Evolutionary conservation across 2,329 filamentous ascomycete species (phyloP), one percentile per base, ranked within the genome.

Genomic region (Ophiognomonia clavigignenti-juglandacearum): DNA sequence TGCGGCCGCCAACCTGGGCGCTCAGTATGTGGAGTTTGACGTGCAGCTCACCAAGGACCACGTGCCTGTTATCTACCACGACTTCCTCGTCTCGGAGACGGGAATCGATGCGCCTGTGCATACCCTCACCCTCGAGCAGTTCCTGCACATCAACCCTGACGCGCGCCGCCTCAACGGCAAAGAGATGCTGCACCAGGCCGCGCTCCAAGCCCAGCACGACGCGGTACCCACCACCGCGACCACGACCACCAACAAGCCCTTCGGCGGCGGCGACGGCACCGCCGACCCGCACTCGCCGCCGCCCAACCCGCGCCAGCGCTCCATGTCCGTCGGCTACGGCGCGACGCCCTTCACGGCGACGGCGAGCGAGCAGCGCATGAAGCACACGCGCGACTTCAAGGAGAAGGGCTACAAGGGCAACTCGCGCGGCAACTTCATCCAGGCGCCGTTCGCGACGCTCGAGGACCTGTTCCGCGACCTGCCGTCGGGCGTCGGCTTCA

Each of bases 21-120:
- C 82, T 3, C 78, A 84, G 47, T 85, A 85, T 56, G 81, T 86
- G 39, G 81, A 85, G 57, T 84, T 86, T 59, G 93, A 98, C 62
- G 93, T 98, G 1, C 93, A 98, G 63, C 73, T 98, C 32, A 98
- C 93, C n/a, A 98, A 98, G 61, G 93, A 98, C 62, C 90, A 95
- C 59, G 90, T 98, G 2, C 93, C 93, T 0, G 92, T 98, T 54
- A 96, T 98, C 59, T 98, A 98, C 62, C 93, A 98, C 62, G 93
- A 98, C 65, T 98, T 98, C 61, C 75, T 97, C 13, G 93, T 98
- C 63, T 96, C 90, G 61, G 93, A 98, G 68, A 97, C 93, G 0
- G 93, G 95, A 9, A 93, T 96, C 45, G 93, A 98, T 61, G 93
- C 93, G 0, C 93, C 93, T 0, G 92, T 98, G 2, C 93, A 98